Base-by-base conservation (phyloP, 2,329 filamentous ascomycete species). In the Tolypocladium ophioglossoides region DNA sequence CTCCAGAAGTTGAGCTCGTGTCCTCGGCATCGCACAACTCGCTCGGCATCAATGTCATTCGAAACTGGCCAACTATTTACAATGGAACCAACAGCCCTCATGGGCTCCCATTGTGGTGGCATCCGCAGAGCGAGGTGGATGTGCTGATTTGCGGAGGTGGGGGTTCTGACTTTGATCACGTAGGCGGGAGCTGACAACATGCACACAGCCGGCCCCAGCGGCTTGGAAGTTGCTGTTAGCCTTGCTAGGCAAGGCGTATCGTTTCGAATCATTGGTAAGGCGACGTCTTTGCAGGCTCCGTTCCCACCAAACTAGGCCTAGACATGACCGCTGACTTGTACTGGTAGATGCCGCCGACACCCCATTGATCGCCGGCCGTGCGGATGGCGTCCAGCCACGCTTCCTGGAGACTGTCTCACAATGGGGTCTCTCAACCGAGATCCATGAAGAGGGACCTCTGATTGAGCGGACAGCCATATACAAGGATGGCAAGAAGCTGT, bases 141-240 rank as follows among this genome's bases (percentile, higher is more conserved):
- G 66, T 69, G 12, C 54, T 69, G 11, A 69, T 69, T 48, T 61
- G 61, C 50, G 67, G 67, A 57, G 67, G 67, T 68, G 61, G 41
- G 59, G 6, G 34, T 35, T 16, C 12, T 16, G 34, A 10, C 34
- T 14, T 16, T 2, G 34, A 35, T 16, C 12, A 35, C 34, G 5
- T 16, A 14, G 34, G 12, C 34, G 34, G 16, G 34, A 12, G 34
- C 34, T 35, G 34, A 35, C 5, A 6, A 35, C 34, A 35, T 14
- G 34, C 34, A 35, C 34, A 32, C 32, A 68, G 68, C 68, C 53
- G 68, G 68, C 2, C 68, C 68, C 1, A 63, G 57, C 50, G 68
- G 68, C 18, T 51, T 70, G 4, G 62, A 62, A 55, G 54, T 66
- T 5, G 67, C 68, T 9, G 35, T 65, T 22, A 63, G 61, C 54